A percentile compares a stretch with the other conserved stretches of the same genome.
phyloP scores from a whole-genome alignment of 768 basidiomycete genomes.

The Leccinum subgranulosum region DNA sequence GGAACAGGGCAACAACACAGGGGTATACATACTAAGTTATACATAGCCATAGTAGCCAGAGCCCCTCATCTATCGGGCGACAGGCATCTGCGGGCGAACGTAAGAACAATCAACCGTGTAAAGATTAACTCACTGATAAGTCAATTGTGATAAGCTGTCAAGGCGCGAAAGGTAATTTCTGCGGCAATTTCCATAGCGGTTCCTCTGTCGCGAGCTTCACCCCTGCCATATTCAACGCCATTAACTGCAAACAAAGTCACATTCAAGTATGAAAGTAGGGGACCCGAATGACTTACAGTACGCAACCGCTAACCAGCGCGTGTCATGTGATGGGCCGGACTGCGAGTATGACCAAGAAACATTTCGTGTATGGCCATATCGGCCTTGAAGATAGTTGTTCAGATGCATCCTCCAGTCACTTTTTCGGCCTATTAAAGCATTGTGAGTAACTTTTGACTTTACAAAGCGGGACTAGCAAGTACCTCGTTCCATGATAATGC shows the following conservation, averaged over 20 bases:
- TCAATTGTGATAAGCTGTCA: conserved; percentile 21
- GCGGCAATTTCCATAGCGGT: conserved; percentile 31
- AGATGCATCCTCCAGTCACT: conserved; percentile 29
- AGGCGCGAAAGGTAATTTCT: conserved; percentile 23
- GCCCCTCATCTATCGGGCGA: not conserved
- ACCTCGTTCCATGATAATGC: conserved; percentile 17
- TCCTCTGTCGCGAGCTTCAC: conserved; percentile 25
- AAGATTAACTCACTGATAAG: conserved; percentile 2
- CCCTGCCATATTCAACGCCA: conserved; percentile 26
- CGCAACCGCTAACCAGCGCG: conserved; percentile 23
- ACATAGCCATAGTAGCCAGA: not conserved
- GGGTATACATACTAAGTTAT: conserved; percentile 2
- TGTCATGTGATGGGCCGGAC: conserved; percentile 22
- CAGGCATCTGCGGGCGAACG: not conserved
- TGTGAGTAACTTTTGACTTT: conserved; percentile 1
- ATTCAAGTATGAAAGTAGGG: not conserved
- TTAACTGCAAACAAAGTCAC: conserved; percentile 16
- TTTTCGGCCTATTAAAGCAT: conserved; percentile 10
- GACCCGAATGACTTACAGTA: conserved; percentile 19
- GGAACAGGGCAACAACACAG: not conserved
- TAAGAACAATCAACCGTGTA: not conserved
- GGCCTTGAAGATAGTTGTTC: conserved; percentile 31
- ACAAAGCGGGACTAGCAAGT: not conserved
- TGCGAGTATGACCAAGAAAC: conserved; percentile 23
- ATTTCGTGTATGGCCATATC: conserved; percentile 28